phyloP scores from a whole-genome alignment of 768 basidiomycete species.

The Naganishia antarctica region DNA sequence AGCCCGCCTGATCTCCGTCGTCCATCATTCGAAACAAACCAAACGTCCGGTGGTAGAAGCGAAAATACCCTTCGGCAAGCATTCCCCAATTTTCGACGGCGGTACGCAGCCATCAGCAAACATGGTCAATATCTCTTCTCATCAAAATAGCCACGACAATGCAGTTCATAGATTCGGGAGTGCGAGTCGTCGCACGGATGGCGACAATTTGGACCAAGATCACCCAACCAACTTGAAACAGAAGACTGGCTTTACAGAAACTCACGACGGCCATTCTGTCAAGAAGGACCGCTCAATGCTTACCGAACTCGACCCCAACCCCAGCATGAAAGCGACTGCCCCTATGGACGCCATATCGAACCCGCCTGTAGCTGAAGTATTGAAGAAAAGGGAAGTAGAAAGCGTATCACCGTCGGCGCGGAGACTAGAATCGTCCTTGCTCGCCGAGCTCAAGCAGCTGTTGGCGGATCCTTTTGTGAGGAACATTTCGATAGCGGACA shows the following conservation, averaged over 20 bases:
- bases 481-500: background rate
- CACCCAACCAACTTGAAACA: background rate
- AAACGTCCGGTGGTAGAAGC: too few relatives aligned
- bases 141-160: background rate
- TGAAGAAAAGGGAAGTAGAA: slow-evolving; percentile 1
- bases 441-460: slow-evolving; percentile 15
- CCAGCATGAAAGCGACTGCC: background rate
- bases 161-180: background rate
- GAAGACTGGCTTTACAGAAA: slow-evolving; percentile 8
- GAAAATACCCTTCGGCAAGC: too few relatives aligned
- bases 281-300: slow-evolving; percentile 17
- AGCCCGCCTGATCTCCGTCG: too few relatives aligned
- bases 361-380: background rate
- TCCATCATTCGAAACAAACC: too few relatives aligned
- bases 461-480: slow-evolving; percentile 4
- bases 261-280: background rate
- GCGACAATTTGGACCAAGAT: background rate
- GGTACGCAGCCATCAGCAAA: background rate
- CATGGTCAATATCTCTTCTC: slow-evolving; percentile 1
- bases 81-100: too few relatives aligned
- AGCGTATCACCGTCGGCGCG: slow-evolving; percentile 17
- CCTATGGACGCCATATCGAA: slow-evolving; percentile 22
- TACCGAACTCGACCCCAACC: slow-evolving; percentile 24
- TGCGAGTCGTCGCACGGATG: background rate
- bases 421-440: slow-evolving; percentile 9